phyloP scores from a whole-genome alignment of 2,329 filamentous ascomycete genomes.

The Trichoderma atroviride region DNA sequence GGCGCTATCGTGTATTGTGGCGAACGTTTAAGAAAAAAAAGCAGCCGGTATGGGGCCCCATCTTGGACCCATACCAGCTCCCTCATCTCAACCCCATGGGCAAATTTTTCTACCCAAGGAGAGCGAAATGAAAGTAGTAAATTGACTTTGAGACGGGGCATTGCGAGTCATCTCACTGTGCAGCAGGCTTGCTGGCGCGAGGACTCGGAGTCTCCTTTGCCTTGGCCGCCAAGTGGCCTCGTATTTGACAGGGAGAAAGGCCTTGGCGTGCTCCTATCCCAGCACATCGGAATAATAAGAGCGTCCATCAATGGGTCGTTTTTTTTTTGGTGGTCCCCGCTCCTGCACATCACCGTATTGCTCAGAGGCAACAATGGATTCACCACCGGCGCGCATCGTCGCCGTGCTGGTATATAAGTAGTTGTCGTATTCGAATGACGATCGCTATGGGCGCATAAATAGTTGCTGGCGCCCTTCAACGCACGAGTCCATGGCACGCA shows the following conservation, averaged over 20 bases:
- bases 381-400: background rate
- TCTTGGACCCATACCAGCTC: slow-evolving; percentile 15
- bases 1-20: background rate
- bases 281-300: slow-evolving; percentile 23
- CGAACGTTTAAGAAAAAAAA: background rate
- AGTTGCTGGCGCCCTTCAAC: background rate
- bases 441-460: background rate
- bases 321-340: slow-evolving; percentile 4
- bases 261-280: slow-evolving; percentile 16
- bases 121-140: background rate
- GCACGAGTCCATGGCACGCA: background rate
- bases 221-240: slow-evolving; percentile 25
- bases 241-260: slow-evolving; percentile 19
- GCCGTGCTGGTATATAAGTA: background rate
- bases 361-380: background rate
- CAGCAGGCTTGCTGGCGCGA: background rate
- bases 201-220: slow-evolving; percentile 20
- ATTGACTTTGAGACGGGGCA: slow-evolving; percentile 10
- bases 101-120: background rate
- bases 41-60: background rate
- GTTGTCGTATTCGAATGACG: background rate
- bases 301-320: slow-evolving; percentile 23
- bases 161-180: background rate
- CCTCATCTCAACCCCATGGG: slow-evolving; percentile 8
- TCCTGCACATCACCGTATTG: slow-evolving; percentile 21